Evolutionary conservation across 257 asterid species (phyloP), one percentile per base, ranked within the genome.

Genomic region (Ballota nigra): DNA sequence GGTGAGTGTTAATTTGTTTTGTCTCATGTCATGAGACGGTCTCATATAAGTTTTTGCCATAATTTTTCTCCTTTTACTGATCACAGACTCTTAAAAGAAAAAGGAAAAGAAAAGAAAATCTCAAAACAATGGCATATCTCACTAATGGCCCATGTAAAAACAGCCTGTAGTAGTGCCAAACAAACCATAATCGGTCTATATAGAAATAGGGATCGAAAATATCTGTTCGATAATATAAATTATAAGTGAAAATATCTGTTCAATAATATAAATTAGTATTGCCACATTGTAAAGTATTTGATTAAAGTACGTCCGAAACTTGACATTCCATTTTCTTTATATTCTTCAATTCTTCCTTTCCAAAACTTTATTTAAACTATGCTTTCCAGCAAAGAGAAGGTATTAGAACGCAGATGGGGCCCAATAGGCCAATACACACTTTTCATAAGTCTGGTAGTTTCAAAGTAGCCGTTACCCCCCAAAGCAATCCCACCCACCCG

Each of bases 401-500:
- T 47, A 57, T 53, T 41, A 67, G 56, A 71, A 69, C 40, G 2
- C 4, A 24, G 16, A 2, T 7, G 60, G 75, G 69, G 8, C 72
- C 77, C 61, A 49, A 8, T n/a, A n/a, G n/a, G 56, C 77, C 56
- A 62, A 9, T 33, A 33, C 28, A 40, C 59, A 36, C 51, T 53
- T 78, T 72, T 43, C 78, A 69, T 20, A 36, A 61, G 61, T 69
- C 72, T 40, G 85, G 72, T 67, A 51, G 72, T 74, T 69, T 85
- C 96, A 85, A 84, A 84, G 80, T 82, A 87, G 87, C 96, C 96
- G 96, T 90, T 90, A 68, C 86, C 22, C 55, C 22, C 22, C 55
- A 43, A 43, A 43, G 77, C 84, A 22, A 55, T 34, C 12, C 63
- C 63, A 26, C 63, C 55, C 55, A 47, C 55, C 51, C 51, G 18